Conservation (phyloP, 179 eudicot species). For the Beta lomatogona region DNA sequence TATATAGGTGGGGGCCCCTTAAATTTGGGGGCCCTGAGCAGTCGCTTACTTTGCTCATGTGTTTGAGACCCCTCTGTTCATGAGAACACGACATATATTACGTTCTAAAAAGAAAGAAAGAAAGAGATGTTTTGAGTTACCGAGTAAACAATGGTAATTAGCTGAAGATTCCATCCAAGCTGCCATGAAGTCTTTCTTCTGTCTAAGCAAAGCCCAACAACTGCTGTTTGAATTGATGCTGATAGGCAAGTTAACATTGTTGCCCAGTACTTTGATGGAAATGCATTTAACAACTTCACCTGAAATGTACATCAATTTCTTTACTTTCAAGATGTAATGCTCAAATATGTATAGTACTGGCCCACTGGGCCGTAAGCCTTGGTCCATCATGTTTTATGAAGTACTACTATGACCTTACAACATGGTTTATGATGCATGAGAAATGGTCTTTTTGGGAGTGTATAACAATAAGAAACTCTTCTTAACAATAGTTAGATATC, state of each 20-base stretch:
- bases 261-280: constrained; percentile 33
- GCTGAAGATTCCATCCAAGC: constrained; percentile 26
- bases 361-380: background rate
- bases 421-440: background rate
- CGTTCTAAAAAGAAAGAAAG: background rate
- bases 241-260: constrained; percentile 32
- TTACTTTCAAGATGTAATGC: background rate
- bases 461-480: too few relatives aligned
- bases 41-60: too few relatives aligned
- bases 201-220: constrained; percentile 24
- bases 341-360: background rate
- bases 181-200: constrained; percentile 18
- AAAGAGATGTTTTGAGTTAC: constrained; percentile 4
- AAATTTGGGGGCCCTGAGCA: too few relatives aligned
- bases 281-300: constrained; percentile 32
- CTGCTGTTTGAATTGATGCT: constrained; percentile 29
- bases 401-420: too few relatives aligned
- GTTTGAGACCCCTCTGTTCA: too few relatives aligned
- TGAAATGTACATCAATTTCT: background rate
- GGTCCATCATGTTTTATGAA: background rate
- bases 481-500: too few relatives aligned
- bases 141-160: constrained; percentile 25
- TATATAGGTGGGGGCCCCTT: too few relatives aligned
- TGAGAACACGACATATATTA: background rate
- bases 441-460: too few relatives aligned